phyloP scores from a whole-genome alignment of 192 early-diverging fungal species.

The Mortierella claussenii region DNA sequence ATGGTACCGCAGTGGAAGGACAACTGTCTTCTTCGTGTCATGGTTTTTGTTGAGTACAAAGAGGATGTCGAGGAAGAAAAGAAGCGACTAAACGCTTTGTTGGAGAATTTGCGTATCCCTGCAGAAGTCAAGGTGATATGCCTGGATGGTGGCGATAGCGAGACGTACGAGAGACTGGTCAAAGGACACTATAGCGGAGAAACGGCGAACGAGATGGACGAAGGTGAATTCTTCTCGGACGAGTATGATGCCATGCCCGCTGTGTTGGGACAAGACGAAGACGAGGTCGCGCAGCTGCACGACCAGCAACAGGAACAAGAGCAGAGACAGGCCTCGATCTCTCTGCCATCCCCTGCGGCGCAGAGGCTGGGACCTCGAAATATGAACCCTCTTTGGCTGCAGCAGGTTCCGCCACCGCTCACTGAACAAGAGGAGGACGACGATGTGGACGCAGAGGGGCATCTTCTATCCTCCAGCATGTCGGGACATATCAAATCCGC shows the following conservation, averaged over 20 bases:
- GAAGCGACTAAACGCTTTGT: constrained; percentile 60
- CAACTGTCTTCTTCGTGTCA: constrained; percentile 67
- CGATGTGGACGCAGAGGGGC: constrained; percentile 15
- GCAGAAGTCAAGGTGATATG: constrained; percentile 69
- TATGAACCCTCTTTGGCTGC: constrained; percentile 28
- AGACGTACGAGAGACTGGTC: constrained; percentile 57
- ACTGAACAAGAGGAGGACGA: too few relatives aligned
- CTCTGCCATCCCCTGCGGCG: constrained; percentile 10
- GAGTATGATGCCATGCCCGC: neutral
- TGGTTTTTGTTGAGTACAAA: constrained; percentile 76
- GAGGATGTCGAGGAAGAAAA: constrained; percentile 71
- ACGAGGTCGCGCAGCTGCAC: neutral
- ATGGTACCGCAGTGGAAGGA: constrained; percentile 76
- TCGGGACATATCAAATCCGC: too few relatives aligned
- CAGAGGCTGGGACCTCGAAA: constrained; percentile 13
- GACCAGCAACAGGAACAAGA: too few relatives aligned
- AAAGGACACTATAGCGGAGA: constrained; percentile 18
- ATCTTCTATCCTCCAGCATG: too few relatives aligned
- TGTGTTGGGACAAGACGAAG: neutral
- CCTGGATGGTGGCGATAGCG: constrained; percentile 51
- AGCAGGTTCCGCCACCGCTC: constrained; percentile 3
- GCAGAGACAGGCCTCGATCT: too few relatives aligned
- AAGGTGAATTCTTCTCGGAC: neutral
- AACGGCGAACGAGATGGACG: neutral
- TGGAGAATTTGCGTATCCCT: constrained; percentile 70